These are phyloP conservation scores for Saccharomyces hybrid DNA, from an alignment of 1,139 yeast genomes.

Conservation along the genomic window DNA sequence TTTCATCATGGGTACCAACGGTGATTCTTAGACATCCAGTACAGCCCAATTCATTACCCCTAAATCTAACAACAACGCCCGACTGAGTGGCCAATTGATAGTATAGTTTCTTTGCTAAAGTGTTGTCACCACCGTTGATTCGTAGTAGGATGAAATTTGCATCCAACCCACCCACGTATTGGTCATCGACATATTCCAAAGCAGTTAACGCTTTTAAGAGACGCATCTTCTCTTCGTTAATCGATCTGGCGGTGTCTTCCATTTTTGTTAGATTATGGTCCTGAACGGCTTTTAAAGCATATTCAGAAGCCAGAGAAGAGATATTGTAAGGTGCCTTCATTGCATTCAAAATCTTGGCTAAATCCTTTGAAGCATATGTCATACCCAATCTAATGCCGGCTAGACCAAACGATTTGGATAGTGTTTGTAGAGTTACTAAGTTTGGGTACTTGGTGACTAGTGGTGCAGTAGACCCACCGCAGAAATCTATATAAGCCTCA, in stretches of 20 bases:
- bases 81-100: conserved; percentile 59
- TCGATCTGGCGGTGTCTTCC: conserved; percentile 45
- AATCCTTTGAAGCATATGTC: conserved; percentile 54
- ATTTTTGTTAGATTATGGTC: conserved; percentile 51
- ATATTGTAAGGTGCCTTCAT: conserved; percentile 96
- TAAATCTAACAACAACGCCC: conserved; percentile 77
- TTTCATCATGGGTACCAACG: conserved; percentile 76
- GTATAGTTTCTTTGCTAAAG: conserved; percentile 62
- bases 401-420: conserved; percentile 89
- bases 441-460: conserved; percentile 76
- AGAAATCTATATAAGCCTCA: conserved; percentile 91
- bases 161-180: conserved; percentile 77
- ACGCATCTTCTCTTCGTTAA: conserved; percentile 48
- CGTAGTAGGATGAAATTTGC: conserved; percentile 78
- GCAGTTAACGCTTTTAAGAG: conserved; percentile 47
- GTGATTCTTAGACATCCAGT: conserved; percentile 80
- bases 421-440: conserved; percentile 80
- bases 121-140: conserved; percentile 52
- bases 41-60: conserved; percentile 88
- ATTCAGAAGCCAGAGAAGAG: conserved; percentile 67
- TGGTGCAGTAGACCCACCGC: conserved; percentile 72
- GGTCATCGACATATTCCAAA: conserved; percentile 54
- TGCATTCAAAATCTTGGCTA: conserved; percentile 66
- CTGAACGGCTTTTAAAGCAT: conserved; percentile 68
- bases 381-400: conserved; percentile 91